Conservation (phyloP, 2,329 filamentous ascomycete genomes). For the Pseudogymnoascus sp. region DNA sequence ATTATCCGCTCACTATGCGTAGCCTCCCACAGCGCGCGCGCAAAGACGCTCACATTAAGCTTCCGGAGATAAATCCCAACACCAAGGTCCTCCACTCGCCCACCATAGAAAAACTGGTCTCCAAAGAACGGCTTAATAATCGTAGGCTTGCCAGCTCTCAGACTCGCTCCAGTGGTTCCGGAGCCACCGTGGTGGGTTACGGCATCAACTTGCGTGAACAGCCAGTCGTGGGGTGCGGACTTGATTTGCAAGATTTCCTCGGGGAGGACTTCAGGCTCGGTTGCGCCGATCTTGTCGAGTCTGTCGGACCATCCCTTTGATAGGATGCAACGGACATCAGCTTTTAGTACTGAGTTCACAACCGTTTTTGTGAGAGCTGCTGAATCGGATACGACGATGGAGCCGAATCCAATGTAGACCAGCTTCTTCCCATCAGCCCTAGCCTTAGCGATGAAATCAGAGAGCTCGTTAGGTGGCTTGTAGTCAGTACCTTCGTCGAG, state of each 20-base stretch:
- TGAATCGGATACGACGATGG: conserved; percentile 87
- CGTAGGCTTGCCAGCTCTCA: conserved; percentile 85
- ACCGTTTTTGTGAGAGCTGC: conserved; percentile 86
- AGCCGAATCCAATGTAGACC: conserved; percentile 95
- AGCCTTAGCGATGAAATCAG: conserved; percentile 76
- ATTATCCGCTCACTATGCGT: conserved; percentile 90
- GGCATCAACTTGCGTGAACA: conserved; percentile 89
- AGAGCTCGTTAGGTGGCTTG: conserved; percentile 67
- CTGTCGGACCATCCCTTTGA: conserved; percentile 97
- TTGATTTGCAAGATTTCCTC: conserved; percentile 82
- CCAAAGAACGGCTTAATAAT: conserved; percentile 97
- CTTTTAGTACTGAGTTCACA: conserved; percentile 80
- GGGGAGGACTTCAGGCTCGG: conserved; percentile 57
- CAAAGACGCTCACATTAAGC: conserved; percentile 79
- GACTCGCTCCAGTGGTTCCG: conserved; percentile 87
- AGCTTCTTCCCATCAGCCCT: conserved; percentile 78
- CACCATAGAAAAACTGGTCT: conserved; percentile 94
- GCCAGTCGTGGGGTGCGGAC: conserved; percentile 90
- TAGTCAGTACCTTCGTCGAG: conserved; percentile 68
- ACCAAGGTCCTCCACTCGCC: conserved; percentile 82
- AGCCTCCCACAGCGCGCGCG: conserved; percentile 81
- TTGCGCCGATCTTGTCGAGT: conserved; percentile 49
- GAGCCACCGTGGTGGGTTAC: conserved; percentile 91
- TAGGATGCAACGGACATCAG: conserved; percentile 88
- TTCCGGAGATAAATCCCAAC: conserved; percentile 86